Percentiles rank a stretch among this genome's conserved stretches.
Conservation (phyloP, 371 early-diverging fungal species). For the Rhizopus arrhizus region DNA sequence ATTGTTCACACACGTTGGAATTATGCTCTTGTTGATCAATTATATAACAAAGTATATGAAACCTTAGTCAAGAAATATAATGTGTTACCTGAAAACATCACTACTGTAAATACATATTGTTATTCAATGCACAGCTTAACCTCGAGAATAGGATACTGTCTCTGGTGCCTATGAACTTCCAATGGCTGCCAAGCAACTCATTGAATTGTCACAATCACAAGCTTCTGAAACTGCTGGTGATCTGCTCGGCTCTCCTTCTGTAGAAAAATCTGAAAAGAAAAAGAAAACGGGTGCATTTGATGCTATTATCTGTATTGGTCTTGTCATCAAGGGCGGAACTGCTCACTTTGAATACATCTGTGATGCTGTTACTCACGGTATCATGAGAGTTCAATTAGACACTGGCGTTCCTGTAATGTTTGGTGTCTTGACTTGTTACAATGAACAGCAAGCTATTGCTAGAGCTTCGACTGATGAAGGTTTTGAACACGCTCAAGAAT, state of each 20-base stretch:
- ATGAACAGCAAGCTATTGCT: conserved; percentile 88
- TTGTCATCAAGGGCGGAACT: conserved; percentile 95
- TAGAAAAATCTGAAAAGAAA: conserved; percentile 12
- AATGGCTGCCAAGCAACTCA: conserved; percentile 81
- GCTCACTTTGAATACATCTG: conserved; percentile 98
- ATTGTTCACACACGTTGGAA: conserved; percentile 97
- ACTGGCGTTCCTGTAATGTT: conserved; percentile 89
- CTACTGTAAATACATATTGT: conserved; percentile 35
- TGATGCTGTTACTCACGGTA: conserved; percentile 86
- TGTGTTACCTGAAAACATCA: conserved; percentile 75
- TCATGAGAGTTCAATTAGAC: conserved; percentile 92
- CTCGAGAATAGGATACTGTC: conserved; percentile 60
- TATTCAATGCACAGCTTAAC: too few species aligned
- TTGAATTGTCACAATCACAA: conserved; percentile 65
- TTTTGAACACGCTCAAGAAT: conserved; percentile 94
- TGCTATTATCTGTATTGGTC: conserved; percentile 92
- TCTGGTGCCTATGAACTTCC: conserved; percentile 96
- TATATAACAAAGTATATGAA: conserved; percentile 74
- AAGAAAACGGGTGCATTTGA: conserved; percentile 67
- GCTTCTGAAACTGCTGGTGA: conserved; percentile 59
- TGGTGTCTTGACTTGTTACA: conserved; percentile 94
- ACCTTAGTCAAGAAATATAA: conserved; percentile 66
- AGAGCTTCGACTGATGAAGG: conserved; percentile 76
- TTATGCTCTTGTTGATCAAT: conserved; percentile 73
- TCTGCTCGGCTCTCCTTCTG: conserved; percentile 53